Conservation (phyloP, 192 early-diverging fungal species). For the Gaertneriomyces semiglobifer region DNA sequence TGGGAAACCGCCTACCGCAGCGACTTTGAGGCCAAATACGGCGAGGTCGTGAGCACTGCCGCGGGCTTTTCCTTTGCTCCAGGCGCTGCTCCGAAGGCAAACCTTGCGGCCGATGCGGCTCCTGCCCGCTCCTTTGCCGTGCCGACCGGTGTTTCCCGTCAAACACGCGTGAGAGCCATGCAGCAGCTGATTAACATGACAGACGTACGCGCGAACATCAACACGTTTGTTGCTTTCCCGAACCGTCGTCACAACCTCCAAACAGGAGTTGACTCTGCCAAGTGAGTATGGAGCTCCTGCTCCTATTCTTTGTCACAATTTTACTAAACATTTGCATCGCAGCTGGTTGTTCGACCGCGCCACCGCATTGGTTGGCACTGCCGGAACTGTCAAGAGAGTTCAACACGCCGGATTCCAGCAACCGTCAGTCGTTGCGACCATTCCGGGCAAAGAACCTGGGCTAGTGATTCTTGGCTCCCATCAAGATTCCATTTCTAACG, state of each 20-base stretch:
- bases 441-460: constrained; percentile 1
- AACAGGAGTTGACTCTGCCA: neutral
- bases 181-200: neutral
- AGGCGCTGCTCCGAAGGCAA: neutral
- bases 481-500: constrained; percentile 63
- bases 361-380: neutral
- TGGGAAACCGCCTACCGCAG: neutral
- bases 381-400: neutral
- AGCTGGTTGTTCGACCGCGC: neutral
- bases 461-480: constrained; percentile 77
- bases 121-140: too few species aligned
- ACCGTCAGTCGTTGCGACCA: constrained; percentile 10
- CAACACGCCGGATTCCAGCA: neutral
- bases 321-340: too few species aligned
- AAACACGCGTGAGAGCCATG: neutral
- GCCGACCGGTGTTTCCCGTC: neutral
- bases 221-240: neutral
- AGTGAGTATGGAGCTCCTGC: too few species aligned
- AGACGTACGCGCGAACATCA: neutral
- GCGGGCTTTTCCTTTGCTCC: neutral
- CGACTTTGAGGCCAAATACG: neutral
- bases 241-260: neutral
- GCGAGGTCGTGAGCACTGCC: neutral
- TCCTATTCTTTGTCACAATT: too few species aligned
- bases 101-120: too few species aligned